These are phyloP conservation scores for Podaxis mareebaensis DNA, from an alignment of 768 basidiomycete species.

Conservation along the genomic window DNA sequence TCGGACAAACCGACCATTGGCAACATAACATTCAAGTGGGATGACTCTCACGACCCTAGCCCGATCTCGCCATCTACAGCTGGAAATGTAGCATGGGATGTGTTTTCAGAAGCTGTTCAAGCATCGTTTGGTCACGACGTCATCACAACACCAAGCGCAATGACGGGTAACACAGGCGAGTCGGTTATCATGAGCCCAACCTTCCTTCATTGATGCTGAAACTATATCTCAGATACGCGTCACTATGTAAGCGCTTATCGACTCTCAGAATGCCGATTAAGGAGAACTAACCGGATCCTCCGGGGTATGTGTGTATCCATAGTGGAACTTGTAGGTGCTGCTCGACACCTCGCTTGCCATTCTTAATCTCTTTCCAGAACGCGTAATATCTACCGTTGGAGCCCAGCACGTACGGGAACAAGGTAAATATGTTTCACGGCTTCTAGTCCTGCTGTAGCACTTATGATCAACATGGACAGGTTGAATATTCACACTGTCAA, in stretches of 20 bases:
- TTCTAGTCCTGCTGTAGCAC: not conserved
- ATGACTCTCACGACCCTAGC: conserved; percentile 24
- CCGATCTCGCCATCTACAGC: conserved; percentile 27
- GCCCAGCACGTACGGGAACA: conserved; percentile 27
- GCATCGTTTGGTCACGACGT: conserved; percentile 28
- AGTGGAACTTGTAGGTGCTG: conserved; percentile 28
- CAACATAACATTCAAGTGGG: conserved; percentile 26
- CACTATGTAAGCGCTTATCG: conserved; percentile 25
- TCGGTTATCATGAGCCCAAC: not conserved
- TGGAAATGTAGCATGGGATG: conserved; percentile 24
- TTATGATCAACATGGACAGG: conserved; percentile 15
- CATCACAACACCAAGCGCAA: conserved; percentile 29
- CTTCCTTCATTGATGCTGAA: not conserved
- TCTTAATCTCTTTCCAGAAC: conserved; percentile 20
- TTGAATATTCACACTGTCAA: conserved; percentile 31
- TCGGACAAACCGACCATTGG: conserved; percentile 25
- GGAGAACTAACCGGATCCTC: not conserved
- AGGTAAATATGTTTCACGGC: conserved; percentile 19
- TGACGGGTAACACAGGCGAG: conserved; percentile 33
- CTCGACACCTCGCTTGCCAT: not conserved
- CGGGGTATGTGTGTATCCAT: not conserved
- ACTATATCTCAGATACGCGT: conserved; percentile 25
- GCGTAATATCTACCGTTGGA: conserved; percentile 32
- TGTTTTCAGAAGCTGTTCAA: conserved; percentile 28
- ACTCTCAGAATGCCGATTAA: not conserved